A percentile compares a stretch with the other conserved stretches of the same genome.
These are phyloP conservation scores for Ilex paraguariensis DNA, from an alignment of 305 asterid genomes.

Conservation along the genomic window DNA sequence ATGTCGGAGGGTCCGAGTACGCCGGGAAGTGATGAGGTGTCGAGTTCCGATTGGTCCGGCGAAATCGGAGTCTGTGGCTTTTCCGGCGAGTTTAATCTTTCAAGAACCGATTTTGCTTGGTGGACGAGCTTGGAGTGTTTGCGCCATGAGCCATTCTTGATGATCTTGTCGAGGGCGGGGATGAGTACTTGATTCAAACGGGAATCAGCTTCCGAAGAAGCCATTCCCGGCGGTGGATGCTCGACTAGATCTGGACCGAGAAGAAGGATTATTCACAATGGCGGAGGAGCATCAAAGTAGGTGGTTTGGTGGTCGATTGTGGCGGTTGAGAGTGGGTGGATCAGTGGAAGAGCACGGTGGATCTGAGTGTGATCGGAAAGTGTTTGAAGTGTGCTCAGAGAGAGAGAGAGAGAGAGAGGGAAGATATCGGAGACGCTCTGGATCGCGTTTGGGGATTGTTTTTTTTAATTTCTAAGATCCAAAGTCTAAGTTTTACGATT, in stretches of 20 bases:
- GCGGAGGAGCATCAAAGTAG: too few species aligned
- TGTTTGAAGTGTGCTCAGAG: too few species aligned
- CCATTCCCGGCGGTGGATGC: constrained; percentile 68
- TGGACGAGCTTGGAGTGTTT: constrained; percentile 89
- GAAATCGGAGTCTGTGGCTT: constrained; percentile 56
- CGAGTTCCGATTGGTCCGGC: constrained; percentile 48
- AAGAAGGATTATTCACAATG: too few species aligned
- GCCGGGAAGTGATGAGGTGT: constrained; percentile 43
- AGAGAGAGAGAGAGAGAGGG: too few species aligned
- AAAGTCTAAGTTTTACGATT: too few species aligned
- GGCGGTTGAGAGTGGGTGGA: too few species aligned
- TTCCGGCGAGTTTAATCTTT: constrained; percentile 54
- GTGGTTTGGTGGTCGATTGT: too few species aligned
- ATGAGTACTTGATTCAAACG: constrained; percentile 59
- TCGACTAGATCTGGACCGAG: constrained; percentile 1
- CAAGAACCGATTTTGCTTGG: constrained; percentile 87
- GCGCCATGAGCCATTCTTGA: constrained; percentile 86
- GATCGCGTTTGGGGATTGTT: too few species aligned
- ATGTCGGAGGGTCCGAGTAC: constrained; percentile 24
- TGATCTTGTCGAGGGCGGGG: constrained; percentile 82
- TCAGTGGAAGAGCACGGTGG: too few species aligned
- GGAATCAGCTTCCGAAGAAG: constrained; percentile 96
- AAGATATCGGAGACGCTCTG: too few species aligned
- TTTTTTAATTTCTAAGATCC: too few species aligned
- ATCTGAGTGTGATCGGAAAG: too few species aligned